Base-by-base conservation (phyloP, 495 filamentous ascomycete species). In the Hyaloscypha hepaticicola region DNA sequence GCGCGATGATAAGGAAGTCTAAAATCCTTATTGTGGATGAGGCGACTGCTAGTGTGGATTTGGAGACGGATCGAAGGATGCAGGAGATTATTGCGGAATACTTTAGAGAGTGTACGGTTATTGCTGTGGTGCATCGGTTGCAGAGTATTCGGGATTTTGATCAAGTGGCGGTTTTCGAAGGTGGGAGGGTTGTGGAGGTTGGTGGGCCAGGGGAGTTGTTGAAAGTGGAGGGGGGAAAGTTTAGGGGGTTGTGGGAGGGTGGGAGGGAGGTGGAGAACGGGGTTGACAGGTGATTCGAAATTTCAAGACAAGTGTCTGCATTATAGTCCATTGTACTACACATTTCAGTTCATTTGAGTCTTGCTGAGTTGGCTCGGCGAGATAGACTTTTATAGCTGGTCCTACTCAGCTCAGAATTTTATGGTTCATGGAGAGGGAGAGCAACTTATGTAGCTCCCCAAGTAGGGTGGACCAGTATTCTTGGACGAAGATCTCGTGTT, bases 111-210 rank as follows among this genome's bases (percentile, higher is more conserved):
- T 87, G 92, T 28, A 99, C 95, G n/a, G 96, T 99, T 74, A 91
- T 99, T 71, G 97, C 93, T 3, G 96, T 99, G 70, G 94, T 94
- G 55, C 94, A 98, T 76, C 86, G 94, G 49, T 92, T 99, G 77
- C 93, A 96, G 77, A 96, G 90, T 24, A 96, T 97, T 73, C 85
- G 95, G 25, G 90, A 96, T 76, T 93, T 88, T 50, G 92, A 97
- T 75, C 83, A 90, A 33, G 91, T 97, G 60, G 85, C 96, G 38
- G 93, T 96, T 41, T 84, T 97, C 2, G 89, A 94, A 53, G 83
- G 86, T 59, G 90, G 90, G 45, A 74, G 79, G 51, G 85, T 93
- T 28, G 75, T 87, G 19, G 89, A 93, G 72, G 90, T 76, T 74
- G 90, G 88, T 45, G 79, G 86, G 64, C 90, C 90, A 19, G 87